phyloP scores from a whole-genome alignment of 208 protist species.

The Crithidia fasciculata region DNA sequence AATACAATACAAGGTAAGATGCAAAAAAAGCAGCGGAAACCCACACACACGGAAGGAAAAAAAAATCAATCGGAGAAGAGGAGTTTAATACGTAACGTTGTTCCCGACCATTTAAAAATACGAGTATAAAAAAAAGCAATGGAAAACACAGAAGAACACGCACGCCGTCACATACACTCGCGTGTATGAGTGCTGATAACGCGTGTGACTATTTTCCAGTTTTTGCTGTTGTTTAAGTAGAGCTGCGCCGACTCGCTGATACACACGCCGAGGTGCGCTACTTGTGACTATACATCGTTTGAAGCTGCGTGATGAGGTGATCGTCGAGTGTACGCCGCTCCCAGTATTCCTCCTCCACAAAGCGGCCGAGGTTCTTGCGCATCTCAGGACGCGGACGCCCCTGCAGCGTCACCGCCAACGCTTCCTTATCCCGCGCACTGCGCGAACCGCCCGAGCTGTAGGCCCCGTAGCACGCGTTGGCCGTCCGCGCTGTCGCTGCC shows the following conservation, averaged over 20 bases:
- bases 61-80: too few species aligned
- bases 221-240: too few species aligned
- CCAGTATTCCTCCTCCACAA: constrained; percentile 54
- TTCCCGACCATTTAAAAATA: too few species aligned
- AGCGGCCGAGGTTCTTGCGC: constrained; percentile 44
- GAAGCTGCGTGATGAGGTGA: constrained; percentile 43
- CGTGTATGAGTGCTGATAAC: not conserved
- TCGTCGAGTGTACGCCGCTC: constrained; percentile 42
- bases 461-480: not conserved
- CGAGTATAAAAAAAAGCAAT: not conserved
- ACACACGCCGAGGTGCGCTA: not conserved
- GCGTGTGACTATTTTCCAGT: too few species aligned
- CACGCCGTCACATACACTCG: too few species aligned
- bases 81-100: too few species aligned
- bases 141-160: not conserved
- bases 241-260: too few species aligned
- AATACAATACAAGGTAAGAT: too few species aligned
- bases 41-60: too few species aligned
- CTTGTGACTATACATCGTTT: constrained; percentile 19
- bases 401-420: constrained; percentile 4
- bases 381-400: constrained; percentile 6
- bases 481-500: not conserved
- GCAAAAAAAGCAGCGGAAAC: too few species aligned
- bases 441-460: not conserved
- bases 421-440: not conserved